phyloP scores from a whole-genome alignment of 495 filamentous ascomycete species.

The Alectoria sarmentosa region DNA sequence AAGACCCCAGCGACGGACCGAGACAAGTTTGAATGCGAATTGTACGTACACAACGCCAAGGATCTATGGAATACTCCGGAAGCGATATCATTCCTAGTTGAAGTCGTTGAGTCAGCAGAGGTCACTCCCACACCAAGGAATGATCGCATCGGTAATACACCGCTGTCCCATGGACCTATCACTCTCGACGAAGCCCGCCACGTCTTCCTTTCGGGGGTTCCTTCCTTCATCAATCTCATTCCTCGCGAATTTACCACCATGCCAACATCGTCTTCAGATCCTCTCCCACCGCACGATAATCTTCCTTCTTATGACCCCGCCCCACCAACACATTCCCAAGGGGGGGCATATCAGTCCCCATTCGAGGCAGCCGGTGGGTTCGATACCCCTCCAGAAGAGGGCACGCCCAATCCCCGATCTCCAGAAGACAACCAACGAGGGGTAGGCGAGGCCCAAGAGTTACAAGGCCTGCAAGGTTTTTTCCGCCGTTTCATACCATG shows the following conservation, averaged over 20 bases:
- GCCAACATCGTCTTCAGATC: constrained; percentile 59
- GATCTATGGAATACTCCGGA: constrained; percentile 87
- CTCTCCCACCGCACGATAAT: constrained; percentile 51
- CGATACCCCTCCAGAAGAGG: constrained; percentile 15
- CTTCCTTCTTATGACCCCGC: constrained; percentile 31
- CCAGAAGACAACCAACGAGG: not conserved
- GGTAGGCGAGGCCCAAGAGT: constrained; percentile 7
- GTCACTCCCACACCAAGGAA: constrained; percentile 9
- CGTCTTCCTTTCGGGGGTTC: constrained; percentile 68
- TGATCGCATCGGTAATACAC: not conserved
- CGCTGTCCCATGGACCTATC: constrained; percentile 39
- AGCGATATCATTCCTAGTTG: constrained; percentile 59
- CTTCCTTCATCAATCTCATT: constrained; percentile 52
- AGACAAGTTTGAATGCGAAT: constrained; percentile 67
- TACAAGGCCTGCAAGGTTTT: constrained; percentile 16
- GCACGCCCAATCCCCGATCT: constrained; percentile 7
- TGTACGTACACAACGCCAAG: constrained; percentile 74
- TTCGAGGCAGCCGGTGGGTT: constrained; percentile 11
- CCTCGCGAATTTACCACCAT: constrained; percentile 46
- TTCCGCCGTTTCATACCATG: constrained; percentile 19
- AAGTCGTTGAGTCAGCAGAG: constrained; percentile 52
- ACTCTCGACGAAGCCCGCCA: constrained; percentile 66
- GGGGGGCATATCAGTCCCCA: not conserved
- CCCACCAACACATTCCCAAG: not conserved
- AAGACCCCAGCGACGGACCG: constrained; percentile 55